Evolutionary conservation across 2,329 filamentous ascomycete genomes (phyloP).

Genomic region (Talaromyces amestolkiae): DNA sequence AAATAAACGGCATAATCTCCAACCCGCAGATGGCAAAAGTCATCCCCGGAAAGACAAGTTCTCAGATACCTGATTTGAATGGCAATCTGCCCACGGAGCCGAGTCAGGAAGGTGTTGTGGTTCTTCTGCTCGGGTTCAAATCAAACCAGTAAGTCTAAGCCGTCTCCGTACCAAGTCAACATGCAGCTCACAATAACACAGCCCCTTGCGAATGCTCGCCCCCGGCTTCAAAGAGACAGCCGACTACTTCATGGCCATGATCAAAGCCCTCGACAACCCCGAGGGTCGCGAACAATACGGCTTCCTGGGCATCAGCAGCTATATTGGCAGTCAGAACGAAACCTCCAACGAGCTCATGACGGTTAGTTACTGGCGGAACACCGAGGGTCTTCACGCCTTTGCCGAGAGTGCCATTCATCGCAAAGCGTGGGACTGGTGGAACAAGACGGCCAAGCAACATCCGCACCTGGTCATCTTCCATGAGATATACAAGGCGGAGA

Average conservation of each 20-base stretch:
- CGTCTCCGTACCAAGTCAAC: too few relatives aligned
- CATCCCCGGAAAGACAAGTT: constrained; percentile 16
- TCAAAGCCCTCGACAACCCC: constrained; percentile 30
- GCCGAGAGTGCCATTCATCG: constrained; percentile 52
- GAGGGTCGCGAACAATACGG: constrained; percentile 46
- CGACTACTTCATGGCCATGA: constrained; percentile 42
- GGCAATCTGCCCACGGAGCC: constrained; percentile 13
- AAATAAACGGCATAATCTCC: constrained; percentile 14
- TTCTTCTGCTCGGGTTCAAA: constrained; percentile 17
- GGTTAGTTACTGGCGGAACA: constrained; percentile 53
- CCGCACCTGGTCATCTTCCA: constrained; percentile 54
- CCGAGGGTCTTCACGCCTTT: constrained; percentile 52
- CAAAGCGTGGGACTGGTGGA: constrained; percentile 53
- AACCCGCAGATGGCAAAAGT: constrained; percentile 15
- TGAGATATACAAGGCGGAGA: constrained; percentile 49
- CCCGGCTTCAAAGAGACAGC: constrained; percentile 46
- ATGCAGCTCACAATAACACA: not conserved
- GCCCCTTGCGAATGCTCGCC: constrained; percentile 49
- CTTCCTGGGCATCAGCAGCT: constrained; percentile 47
- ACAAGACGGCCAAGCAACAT: constrained; percentile 33
- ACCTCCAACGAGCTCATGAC: constrained; percentile 43
- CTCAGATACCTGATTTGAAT: constrained; percentile 18
- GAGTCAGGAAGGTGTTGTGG: constrained; percentile 11
- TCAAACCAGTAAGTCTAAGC: constrained; percentile 17
- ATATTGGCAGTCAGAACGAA: constrained; percentile 36